phyloP scores from a whole-genome alignment of 495 filamentous ascomycete genomes.

The Tuber brumale region DNA sequence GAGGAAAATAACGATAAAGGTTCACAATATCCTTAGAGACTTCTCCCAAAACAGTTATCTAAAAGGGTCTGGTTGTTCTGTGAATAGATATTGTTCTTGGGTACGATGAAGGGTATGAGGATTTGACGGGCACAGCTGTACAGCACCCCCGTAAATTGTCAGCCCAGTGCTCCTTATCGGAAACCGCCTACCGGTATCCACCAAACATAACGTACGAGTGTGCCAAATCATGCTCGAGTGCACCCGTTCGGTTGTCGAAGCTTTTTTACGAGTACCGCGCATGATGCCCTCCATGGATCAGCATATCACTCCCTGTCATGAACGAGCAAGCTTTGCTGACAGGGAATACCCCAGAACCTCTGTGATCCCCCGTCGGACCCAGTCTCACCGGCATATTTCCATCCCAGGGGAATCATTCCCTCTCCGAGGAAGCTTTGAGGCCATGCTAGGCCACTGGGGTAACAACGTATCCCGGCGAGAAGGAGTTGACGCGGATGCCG shows the following conservation, averaged over 20 bases:
- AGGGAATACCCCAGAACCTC: slow-evolving; percentile 73
- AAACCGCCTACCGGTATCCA: neutral
- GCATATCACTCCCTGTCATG: slow-evolving; percentile 59
- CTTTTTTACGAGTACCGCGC: slow-evolving; percentile 62
- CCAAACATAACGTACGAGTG: neutral
- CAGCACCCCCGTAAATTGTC: neutral
- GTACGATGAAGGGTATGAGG: too few relatives aligned
- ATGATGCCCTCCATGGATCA: slow-evolving; percentile 75
- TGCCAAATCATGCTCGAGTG: neutral
- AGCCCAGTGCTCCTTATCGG: neutral
- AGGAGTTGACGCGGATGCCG: slow-evolving; percentile 61
- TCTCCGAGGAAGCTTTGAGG: slow-evolving; percentile 57
- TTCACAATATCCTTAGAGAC: too few relatives aligned
- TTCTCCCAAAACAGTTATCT: too few relatives aligned
- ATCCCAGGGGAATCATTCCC: slow-evolving; percentile 55
- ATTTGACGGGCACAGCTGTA: neutral
- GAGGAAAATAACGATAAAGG: too few relatives aligned
- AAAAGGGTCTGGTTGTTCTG: too few relatives aligned
- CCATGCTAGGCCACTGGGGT: slow-evolving; percentile 64
- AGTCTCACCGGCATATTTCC: slow-evolving; percentile 66
- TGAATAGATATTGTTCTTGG: too few relatives aligned
- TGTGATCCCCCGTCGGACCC: slow-evolving; percentile 59
- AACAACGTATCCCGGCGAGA: slow-evolving; percentile 64
- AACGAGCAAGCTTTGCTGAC: slow-evolving; percentile 79
- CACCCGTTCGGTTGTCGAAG: neutral